These are phyloP conservation scores for Saccharomycopsis babjevae DNA, from an alignment of 805 yeast genomes.

Conservation along the genomic window DNA sequence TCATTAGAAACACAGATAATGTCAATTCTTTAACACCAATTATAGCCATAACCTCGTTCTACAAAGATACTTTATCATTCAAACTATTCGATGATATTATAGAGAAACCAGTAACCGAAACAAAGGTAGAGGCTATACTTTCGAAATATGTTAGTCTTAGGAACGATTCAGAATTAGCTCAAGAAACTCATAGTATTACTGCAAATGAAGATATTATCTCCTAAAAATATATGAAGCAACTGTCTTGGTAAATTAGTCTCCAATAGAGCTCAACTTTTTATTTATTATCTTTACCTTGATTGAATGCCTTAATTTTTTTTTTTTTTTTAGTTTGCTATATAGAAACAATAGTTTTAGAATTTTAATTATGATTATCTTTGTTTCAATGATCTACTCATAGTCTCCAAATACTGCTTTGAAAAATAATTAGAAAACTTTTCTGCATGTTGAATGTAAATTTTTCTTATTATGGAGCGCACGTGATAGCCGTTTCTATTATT, in stretches of 20 bases:
- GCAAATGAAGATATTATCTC: neutral
- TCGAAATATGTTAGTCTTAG: neutral
- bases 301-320: too few relatives aligned
- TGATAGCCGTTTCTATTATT: neutral
- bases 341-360: too few relatives aligned
- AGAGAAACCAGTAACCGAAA: slow-evolving; percentile 49
- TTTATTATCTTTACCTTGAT: too few relatives aligned
- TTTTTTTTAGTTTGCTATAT: too few relatives aligned
- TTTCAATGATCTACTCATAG: too few relatives aligned
- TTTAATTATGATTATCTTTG: too few relatives aligned
- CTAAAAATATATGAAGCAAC: neutral
- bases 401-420: too few relatives aligned
- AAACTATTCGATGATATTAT: slow-evolving; percentile 55
- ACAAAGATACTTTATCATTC: slow-evolving; percentile 49
- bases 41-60: slow-evolving; percentile 62
- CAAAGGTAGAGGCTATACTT: slow-evolving; percentile 17
- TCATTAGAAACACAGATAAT: slow-evolving; percentile 66
- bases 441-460: too few relatives aligned
- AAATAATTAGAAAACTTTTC: too few relatives aligned
- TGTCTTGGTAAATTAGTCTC: too few relatives aligned
- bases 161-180: neutral
- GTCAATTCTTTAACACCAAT: slow-evolving; percentile 71
- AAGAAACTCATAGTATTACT: neutral
- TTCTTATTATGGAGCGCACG: neutral
- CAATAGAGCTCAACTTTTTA: too few relatives aligned